phyloP scores from a whole-genome alignment of 345 rosid species.

The Moricandia arvensis region DNA sequence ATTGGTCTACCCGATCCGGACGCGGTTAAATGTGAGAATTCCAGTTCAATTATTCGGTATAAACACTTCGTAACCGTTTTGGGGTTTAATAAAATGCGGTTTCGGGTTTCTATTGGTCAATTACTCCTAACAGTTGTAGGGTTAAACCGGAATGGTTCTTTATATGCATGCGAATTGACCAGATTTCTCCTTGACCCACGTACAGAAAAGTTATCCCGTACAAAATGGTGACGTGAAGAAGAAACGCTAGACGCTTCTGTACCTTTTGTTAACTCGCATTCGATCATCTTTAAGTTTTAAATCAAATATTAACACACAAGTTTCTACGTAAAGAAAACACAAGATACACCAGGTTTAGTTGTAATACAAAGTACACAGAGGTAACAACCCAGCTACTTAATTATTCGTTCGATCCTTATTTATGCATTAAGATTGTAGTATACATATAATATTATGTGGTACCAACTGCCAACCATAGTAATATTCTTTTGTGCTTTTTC shows the following conservation, averaged over 20 bases:
- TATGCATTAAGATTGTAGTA: conserved; percentile 19
- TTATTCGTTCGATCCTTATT: conserved; percentile 14
- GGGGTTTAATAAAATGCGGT: background rate
- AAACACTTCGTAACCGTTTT: background rate
- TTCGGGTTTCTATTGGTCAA: background rate
- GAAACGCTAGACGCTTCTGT: background rate
- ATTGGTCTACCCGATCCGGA: background rate
- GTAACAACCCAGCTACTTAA: conserved; percentile 11
- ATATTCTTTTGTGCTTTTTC: background rate
- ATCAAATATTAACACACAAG: background rate
- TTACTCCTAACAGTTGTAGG: background rate
- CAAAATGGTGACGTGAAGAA: background rate
- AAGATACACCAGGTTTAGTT: background rate
- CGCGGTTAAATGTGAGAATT: background rate
- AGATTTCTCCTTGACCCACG: background rate
- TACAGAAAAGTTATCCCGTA: background rate
- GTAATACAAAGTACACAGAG: conserved; percentile 15
- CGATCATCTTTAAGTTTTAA: too few relatives aligned
- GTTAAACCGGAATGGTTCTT: background rate
- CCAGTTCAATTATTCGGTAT: background rate
- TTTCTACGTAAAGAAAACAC: background rate
- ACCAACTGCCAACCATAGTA: background rate
- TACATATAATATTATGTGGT: background rate
- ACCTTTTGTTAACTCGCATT: too few relatives aligned
- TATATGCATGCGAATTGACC: background rate